Percentiles rank a stretch among this genome's conserved stretches.
Conservation (phyloP, 2,329 filamentous ascomycete genomes). For the Didymella segeticola region DNA sequence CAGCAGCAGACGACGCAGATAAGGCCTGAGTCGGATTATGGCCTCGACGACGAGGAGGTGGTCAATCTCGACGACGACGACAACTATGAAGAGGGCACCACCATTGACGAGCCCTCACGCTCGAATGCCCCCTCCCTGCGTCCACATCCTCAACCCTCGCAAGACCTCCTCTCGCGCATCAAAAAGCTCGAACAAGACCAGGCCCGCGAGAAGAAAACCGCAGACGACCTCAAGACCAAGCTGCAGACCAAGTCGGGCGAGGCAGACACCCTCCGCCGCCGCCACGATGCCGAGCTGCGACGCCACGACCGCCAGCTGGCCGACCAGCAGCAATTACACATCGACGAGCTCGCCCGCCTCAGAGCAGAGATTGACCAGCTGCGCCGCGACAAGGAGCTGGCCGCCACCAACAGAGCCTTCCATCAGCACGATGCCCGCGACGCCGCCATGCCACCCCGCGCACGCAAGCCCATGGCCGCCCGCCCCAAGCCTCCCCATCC, state of each 20-base stretch:
- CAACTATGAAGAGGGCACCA: slow-evolving; percentile 4
- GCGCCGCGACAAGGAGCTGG: slow-evolving; percentile 69
- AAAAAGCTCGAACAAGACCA: slow-evolving; percentile 56
- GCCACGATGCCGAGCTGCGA: slow-evolving; percentile 66
- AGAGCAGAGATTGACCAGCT: slow-evolving; percentile 69
- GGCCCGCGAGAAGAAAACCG: slow-evolving; percentile 31
- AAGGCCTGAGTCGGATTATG: slow-evolving; percentile 48
- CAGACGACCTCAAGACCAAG: slow-evolving; percentile 40
- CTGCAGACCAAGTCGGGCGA: slow-evolving; percentile 69
- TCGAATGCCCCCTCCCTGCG: too few relatives aligned
- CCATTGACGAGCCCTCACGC: slow-evolving; percentile 13
- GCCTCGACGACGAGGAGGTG: slow-evolving; percentile 52
- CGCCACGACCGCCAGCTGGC: slow-evolving; percentile 69
- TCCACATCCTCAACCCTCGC: too few relatives aligned
- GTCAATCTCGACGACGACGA: slow-evolving; percentile 53
- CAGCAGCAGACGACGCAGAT: slow-evolving; percentile 5
- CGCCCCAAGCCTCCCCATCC: slow-evolving; percentile 27
- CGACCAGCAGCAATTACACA: slow-evolving; percentile 67
- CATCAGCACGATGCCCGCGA: slow-evolving; percentile 74
- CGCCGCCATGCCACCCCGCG: slow-evolving; percentile 51
- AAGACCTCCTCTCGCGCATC: slow-evolving; percentile 51
- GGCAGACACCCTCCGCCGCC: slow-evolving; percentile 75
- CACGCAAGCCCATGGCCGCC: slow-evolving; percentile 44
- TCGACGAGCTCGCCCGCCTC: slow-evolving; percentile 69
- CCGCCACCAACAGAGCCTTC: slow-evolving; percentile 75